Conservation (phyloP, 2,329 filamentous ascomycete genomes). For the Septoria petroselini region DNA sequence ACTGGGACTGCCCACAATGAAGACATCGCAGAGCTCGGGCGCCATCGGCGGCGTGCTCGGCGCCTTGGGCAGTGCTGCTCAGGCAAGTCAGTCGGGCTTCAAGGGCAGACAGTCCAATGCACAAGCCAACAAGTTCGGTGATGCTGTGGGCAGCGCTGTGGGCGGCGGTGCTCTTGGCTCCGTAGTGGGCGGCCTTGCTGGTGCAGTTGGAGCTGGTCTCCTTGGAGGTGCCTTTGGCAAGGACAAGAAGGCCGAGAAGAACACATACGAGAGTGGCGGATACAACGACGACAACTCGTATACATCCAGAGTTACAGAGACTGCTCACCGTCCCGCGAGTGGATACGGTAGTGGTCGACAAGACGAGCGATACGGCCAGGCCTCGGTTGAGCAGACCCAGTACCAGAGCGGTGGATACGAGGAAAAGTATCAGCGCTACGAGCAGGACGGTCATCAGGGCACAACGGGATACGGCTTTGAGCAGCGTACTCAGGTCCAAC, state of each 20-base stretch:
- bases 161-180: constrained; percentile 66
- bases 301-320: constrained; percentile 60
- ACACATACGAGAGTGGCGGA: constrained; percentile 50
- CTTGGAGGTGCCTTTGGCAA: constrained; percentile 59
- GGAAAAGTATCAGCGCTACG: constrained; percentile 61
- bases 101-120: constrained; percentile 27
- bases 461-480: constrained; percentile 55
- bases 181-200: constrained; percentile 66
- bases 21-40: constrained; percentile 42
- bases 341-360: constrained; percentile 22
- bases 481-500: constrained; percentile 55
- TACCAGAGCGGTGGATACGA: constrained; percentile 57
- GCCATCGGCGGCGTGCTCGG: constrained; percentile 43
- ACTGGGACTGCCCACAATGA: constrained; percentile 69
- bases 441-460: constrained; percentile 49
- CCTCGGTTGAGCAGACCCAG: constrained; percentile 58
- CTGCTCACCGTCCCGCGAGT: constrained; percentile 48
- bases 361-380: constrained; percentile 55
- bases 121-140: constrained; percentile 41
- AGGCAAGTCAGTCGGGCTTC: constrained; percentile 37
- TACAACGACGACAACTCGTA: constrained; percentile 62
- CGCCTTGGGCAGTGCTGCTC: constrained; percentile 40
- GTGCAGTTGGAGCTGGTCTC: constrained; percentile 57
- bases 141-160: constrained; percentile 57
- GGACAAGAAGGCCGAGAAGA: constrained; percentile 52